A percentile compares a stretch with the other conserved stretches of the same genome.
Conservation (phyloP, 2,329 filamentous ascomycete genomes). For the Botrytis porri region DNA sequence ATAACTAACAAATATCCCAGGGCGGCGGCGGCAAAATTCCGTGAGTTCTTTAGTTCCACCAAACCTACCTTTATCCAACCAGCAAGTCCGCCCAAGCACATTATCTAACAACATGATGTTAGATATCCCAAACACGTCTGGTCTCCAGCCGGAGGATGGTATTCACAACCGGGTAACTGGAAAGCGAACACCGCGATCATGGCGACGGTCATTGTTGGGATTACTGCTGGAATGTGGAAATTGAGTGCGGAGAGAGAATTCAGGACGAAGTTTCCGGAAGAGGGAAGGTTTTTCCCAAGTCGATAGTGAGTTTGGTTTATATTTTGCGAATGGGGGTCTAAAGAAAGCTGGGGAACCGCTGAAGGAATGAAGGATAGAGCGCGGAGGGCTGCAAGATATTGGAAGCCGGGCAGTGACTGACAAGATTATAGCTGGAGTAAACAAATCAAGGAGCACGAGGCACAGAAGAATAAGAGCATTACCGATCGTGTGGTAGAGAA, state of each 20-base stretch:
- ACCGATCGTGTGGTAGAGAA: slow-evolving; percentile 25
- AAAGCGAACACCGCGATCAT: slow-evolving; percentile 83
- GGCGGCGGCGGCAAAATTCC: slow-evolving; percentile 78
- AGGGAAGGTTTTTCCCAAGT: slow-evolving; percentile 76
- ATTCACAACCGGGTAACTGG: slow-evolving; percentile 93
- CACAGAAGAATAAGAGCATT: slow-evolving; percentile 46
- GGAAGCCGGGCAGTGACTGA: slow-evolving; percentile 33
- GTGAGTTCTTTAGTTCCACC: slow-evolving; percentile 46
- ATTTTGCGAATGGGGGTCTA: neutral
- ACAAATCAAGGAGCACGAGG: slow-evolving; percentile 68
- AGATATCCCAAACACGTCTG: slow-evolving; percentile 99
- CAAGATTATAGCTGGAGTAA: slow-evolving; percentile 59
- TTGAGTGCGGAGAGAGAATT: slow-evolving; percentile 71
- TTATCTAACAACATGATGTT: slow-evolving; percentile 19
- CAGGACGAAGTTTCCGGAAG: slow-evolving; percentile 72
- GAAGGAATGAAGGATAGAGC: neutral
- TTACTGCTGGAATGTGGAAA: slow-evolving; percentile 66
- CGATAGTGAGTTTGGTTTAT: slow-evolving; percentile 66
- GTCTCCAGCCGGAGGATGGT: slow-evolving; percentile 98
- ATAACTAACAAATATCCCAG: slow-evolving; percentile 48
- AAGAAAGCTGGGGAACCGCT: neutral
- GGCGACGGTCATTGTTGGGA: slow-evolving; percentile 63
- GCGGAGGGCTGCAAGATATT: neutral
- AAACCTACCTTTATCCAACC: neutral
- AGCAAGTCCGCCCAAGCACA: slow-evolving; percentile 7